Conservation (phyloP, 2,329 filamentous ascomycete genomes). For the Fonsecaea monophora region DNA sequence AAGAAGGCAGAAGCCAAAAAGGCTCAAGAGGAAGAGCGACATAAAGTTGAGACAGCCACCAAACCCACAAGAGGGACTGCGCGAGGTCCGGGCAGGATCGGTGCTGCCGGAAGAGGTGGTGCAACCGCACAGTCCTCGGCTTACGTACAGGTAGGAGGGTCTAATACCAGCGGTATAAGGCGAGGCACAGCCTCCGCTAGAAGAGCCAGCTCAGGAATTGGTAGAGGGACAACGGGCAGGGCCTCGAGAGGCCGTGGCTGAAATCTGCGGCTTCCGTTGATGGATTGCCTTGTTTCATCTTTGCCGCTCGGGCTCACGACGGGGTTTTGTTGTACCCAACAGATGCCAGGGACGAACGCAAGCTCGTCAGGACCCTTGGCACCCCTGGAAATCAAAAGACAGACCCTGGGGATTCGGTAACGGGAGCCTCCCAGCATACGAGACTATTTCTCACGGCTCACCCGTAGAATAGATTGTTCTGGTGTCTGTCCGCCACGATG, state of each 20-base stretch:
- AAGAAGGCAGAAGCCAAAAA: constrained; percentile 69
- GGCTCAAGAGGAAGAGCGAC: constrained; percentile 58
- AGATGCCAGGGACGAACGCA: not conserved
- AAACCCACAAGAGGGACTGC: constrained; percentile 42
- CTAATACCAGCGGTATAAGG: constrained; percentile 26
- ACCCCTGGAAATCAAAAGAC: no score
- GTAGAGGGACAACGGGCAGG: constrained; percentile 26
- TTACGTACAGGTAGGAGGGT: constrained; percentile 33
- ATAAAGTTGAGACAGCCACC: constrained; percentile 46
- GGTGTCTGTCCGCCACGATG: not conserved
- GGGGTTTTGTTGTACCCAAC: not conserved
- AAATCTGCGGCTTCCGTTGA: not conserved
- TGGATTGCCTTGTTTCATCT: not conserved
- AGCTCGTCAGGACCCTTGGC: not conserved
- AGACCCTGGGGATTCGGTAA: not conserved
- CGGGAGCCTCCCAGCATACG: not conserved
- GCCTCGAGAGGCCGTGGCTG: constrained; percentile 31
- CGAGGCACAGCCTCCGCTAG: constrained; percentile 29
- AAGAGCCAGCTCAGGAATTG: constrained; percentile 33
- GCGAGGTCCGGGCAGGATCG: constrained; percentile 45
- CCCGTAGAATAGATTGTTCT: not conserved
- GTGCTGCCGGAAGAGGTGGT: constrained; percentile 44
- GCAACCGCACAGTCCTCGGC: constrained; percentile 31
- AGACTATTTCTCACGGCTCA: not conserved
- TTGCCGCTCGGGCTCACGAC: not conserved